Conservation (phyloP, 495 filamentous ascomycete species). For the Daldinia bambusicola region DNA sequence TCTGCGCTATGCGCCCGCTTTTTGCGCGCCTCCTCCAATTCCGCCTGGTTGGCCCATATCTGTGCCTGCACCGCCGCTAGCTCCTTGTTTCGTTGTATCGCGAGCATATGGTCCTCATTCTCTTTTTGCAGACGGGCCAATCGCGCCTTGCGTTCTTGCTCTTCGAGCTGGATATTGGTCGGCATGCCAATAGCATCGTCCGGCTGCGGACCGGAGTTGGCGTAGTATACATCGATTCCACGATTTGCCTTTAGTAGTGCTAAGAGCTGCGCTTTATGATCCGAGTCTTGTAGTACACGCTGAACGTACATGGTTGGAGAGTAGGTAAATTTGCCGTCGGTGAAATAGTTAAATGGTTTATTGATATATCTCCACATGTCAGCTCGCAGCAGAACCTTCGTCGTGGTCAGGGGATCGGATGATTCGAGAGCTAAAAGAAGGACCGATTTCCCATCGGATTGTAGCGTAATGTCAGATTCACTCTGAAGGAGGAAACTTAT, state of each 20-base stretch:
- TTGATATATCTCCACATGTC: constrained; percentile 61
- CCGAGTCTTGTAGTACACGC: constrained; percentile 49
- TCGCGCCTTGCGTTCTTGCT: constrained; percentile 55
- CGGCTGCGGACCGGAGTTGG: constrained; percentile 58
- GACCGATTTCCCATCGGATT: constrained; percentile 56
- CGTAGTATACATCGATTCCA: constrained; percentile 58
- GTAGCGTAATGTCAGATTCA: constrained; percentile 55
- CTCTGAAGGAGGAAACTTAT: constrained; percentile 55
- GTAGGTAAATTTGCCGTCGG: constrained; percentile 55
- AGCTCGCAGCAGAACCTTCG: constrained; percentile 55
- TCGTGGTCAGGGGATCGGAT: constrained; percentile 55
- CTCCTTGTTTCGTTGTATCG: constrained; percentile 54
- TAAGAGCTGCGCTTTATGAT: constrained; percentile 51
- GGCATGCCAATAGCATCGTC: constrained; percentile 57
- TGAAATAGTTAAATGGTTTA: constrained; percentile 55
- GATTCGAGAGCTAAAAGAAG: constrained; percentile 59
- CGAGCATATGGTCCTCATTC: constrained; percentile 50
- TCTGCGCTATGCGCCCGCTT: constrained; percentile 43
- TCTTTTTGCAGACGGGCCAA: constrained; percentile 52
- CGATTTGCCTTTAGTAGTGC: constrained; percentile 55
- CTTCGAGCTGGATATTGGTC: constrained; percentile 54
- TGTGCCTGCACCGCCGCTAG: constrained; percentile 56
- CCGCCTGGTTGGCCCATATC: constrained; percentile 55
- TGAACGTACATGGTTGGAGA: constrained; percentile 59
- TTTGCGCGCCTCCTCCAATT: constrained; percentile 57